These are phyloP conservation scores for Suillus variegatus DNA, from an alignment of 768 basidiomycete species.

Conservation along the genomic window DNA sequence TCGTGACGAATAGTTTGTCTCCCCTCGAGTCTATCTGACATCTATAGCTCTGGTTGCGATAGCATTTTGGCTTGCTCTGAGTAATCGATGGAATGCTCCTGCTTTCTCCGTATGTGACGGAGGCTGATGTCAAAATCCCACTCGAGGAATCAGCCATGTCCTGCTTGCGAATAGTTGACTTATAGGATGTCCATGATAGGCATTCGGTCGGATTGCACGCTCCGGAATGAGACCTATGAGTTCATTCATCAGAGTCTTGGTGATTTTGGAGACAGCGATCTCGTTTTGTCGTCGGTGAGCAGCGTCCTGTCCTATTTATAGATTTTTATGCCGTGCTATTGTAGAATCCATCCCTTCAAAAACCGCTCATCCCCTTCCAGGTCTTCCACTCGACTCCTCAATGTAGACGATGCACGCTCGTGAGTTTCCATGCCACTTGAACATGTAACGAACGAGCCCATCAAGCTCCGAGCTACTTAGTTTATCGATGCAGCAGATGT, in stretches of 20 bases:
- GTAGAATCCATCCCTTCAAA: neutral
- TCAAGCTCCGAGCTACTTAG: slow-evolving; percentile 16
- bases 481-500: slow-evolving; percentile 16
- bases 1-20: neutral
- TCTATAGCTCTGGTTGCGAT: neutral
- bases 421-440: slow-evolving; percentile 14
- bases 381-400: neutral
- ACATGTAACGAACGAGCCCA: slow-evolving; percentile 18
- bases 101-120: neutral
- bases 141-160: neutral
- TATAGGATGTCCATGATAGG: neutral
- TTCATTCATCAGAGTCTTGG: neutral
- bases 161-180: neutral
- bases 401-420: neutral
- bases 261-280: neutral
- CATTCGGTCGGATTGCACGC: neutral
- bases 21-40: neutral
- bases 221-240: neutral
- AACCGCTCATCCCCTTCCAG: neutral
- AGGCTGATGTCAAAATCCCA: neutral
- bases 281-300: neutral
- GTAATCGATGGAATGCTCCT: neutral
- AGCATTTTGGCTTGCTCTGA: neutral
- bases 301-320: neutral
- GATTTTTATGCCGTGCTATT: neutral